These are phyloP conservation scores for Trichoderma sp. DNA, from an alignment of 2,329 filamentous ascomycete species.

Conservation along the genomic window DNA sequence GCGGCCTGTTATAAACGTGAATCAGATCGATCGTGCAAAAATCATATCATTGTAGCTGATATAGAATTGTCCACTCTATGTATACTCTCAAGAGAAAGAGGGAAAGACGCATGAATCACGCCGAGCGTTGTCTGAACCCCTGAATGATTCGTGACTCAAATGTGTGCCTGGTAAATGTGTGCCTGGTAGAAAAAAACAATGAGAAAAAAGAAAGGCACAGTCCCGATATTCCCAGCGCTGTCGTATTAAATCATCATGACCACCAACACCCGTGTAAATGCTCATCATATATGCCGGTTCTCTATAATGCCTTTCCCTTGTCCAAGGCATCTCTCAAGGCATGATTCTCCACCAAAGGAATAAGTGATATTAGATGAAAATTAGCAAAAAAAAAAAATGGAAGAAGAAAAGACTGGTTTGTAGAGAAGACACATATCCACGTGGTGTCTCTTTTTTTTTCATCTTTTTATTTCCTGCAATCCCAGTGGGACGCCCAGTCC, in stretches of 20 bases:
- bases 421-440: not conserved
- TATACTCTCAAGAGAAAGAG: not conserved
- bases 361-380: not conserved
- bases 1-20: not conserved
- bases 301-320: not conserved
- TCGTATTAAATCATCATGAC: slow-evolving; percentile 17
- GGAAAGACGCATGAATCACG: not conserved
- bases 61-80: not conserved
- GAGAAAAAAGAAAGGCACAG: not conserved
- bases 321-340: not conserved
- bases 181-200: not conserved
- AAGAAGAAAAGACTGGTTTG: not conserved
- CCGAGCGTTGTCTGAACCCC: not conserved
- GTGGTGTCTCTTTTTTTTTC: not conserved
- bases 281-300: slow-evolving; percentile 21
- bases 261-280: slow-evolving; percentile 24
- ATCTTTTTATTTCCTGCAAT: slow-evolving; percentile 15
- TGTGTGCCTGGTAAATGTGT: not conserved
- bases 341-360: not conserved
- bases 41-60: not conserved
- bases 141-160: not conserved
- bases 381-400: not conserved
- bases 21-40: not conserved
- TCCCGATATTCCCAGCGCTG: slow-evolving; percentile 15
- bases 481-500: slow-evolving; percentile 17